Percentiles rank a stretch among this genome's conserved stretches.
Evolutionary conservation across 441 rosid genomes (phyloP).

Genomic region (Mallotus repandus): DNA sequence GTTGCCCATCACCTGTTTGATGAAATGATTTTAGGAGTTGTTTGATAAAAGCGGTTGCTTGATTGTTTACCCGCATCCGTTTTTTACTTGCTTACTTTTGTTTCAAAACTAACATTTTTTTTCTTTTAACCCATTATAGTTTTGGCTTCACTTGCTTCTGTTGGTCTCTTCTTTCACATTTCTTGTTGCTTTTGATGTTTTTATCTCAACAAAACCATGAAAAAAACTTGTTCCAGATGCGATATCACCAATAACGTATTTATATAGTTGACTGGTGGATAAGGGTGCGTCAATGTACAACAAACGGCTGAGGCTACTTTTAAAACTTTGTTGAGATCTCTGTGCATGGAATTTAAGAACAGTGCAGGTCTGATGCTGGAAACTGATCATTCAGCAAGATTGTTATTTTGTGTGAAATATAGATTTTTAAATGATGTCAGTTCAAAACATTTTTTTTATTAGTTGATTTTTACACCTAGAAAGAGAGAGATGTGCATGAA

Average conservation of each 20-base stretch:
- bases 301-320: too few species aligned
- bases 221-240: too few species aligned
- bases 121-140: too few species aligned
- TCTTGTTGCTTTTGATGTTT: too few species aligned
- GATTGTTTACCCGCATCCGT: not conserved
- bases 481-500: not conserved
- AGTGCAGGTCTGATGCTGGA: not conserved
- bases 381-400: not conserved
- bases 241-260: too few species aligned
- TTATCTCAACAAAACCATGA: too few species aligned
- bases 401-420: not conserved
- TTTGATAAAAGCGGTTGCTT: not conserved
- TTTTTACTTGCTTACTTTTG: not conserved
- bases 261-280: too few species aligned
- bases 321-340: too few species aligned
- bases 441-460: not conserved
- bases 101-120: not conserved
- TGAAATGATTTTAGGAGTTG: constrained; percentile 12
- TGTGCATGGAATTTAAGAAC: too few species aligned
- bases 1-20: constrained; percentile 21
- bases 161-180: not conserved
- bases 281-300: too few species aligned
- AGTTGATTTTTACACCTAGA: not conserved
- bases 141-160: not conserved
- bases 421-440: not conserved